A percentile compares a stretch with the other conserved stretches of the same genome.
These are phyloP conservation scores for Strobilomyces confusus DNA, from an alignment of 768 basidiomycete genomes.

Conservation along the genomic window DNA sequence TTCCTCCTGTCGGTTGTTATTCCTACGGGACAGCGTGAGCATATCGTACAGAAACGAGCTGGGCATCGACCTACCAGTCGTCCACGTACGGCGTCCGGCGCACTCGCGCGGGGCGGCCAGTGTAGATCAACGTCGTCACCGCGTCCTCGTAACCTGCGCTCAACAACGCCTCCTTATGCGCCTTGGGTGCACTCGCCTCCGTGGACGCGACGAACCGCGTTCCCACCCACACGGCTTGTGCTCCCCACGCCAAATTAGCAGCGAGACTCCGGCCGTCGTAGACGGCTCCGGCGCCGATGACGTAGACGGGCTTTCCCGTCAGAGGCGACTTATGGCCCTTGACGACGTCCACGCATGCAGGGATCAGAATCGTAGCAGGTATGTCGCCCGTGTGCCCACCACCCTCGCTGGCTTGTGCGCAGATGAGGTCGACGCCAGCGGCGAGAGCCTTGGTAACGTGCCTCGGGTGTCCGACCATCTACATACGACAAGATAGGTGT, in stretches of 20 bases:
- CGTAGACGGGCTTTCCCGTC: slow-evolving; percentile 79
- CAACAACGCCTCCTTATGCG: slow-evolving; percentile 77
- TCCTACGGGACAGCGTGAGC: slow-evolving; percentile 40
- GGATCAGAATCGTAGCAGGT: slow-evolving; percentile 82
- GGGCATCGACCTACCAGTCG: slow-evolving; percentile 55
- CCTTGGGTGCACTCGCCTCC: slow-evolving; percentile 79
- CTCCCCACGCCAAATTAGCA: slow-evolving; percentile 86
- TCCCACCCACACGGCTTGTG: slow-evolving; percentile 86
- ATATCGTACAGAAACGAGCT: neutral
- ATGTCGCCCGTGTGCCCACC: slow-evolving; percentile 87
- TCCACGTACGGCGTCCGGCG: slow-evolving; percentile 80
- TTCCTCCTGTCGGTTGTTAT: slow-evolving; percentile 72
- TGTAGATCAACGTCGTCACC: slow-evolving; percentile 84
- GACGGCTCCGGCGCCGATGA: slow-evolving; percentile 89
- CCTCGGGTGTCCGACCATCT: slow-evolving; percentile 93
- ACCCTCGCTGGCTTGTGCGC: slow-evolving; percentile 91
- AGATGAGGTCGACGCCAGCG: slow-evolving; percentile 87
- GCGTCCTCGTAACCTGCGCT: slow-evolving; percentile 75
- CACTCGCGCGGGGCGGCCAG: slow-evolving; percentile 86
- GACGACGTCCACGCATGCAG: slow-evolving; percentile 83
- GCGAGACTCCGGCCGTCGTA: slow-evolving; percentile 86
- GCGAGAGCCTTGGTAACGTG: slow-evolving; percentile 79
- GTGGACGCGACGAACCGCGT: slow-evolving; percentile 81
- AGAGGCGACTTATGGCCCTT: slow-evolving; percentile 74
- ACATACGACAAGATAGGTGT: neutral